Evolutionary conservation across 768 basidiomycete species (phyloP), one percentile per base, ranked within the genome.

Genomic region (Sutorius australiensis): DNA sequence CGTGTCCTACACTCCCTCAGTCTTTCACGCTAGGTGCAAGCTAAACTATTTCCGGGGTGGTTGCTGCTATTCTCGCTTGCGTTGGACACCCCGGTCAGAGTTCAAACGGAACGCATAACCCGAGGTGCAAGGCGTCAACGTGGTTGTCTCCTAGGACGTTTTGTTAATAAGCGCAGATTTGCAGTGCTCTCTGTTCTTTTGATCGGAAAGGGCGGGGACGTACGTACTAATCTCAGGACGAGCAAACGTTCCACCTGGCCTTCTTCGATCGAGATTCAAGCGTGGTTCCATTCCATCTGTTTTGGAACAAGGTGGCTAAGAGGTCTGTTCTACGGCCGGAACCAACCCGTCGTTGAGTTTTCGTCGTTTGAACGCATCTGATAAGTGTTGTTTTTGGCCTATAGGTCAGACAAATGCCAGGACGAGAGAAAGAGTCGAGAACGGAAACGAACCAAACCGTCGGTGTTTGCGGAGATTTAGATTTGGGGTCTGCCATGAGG

Each of bases 401-500:
- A 62, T 45, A 39, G 33, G 34, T 34, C 33, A 34, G n/a, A 13
- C 17, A 16, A 49, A 60, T 58, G 54, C n/a, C 7, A 43, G 31
- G 42, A 48, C 37, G 41, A 6, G 5, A 19, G 24, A 40, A 44
- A 30, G 24, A 31, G 11, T 21, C 9, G 37, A 34, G 13, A 28
- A 30, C 21, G 19, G 62, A 46, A 17, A 55, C 48, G 27, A 36
- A 10, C 9, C 46, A 40, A 30, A 45, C 11, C 38, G 37, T 62
- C 46, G 55, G 50, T 33, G 9, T 50, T 48, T 33, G 48, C 65
- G 66, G 66, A 57, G 55, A 66, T 67, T 48, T 51, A 37, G 55
- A 46, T 46, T 48, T 58, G 55, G 61, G 55, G 55, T 54, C 38
- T 36, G 27, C 56, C 65, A 61, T 56, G 65, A 61, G 65, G 65